Evolutionary conservation across 1,284 basidiomycete genomes (phyloP).

Genomic region (Rhodotorula sp.): DNA sequence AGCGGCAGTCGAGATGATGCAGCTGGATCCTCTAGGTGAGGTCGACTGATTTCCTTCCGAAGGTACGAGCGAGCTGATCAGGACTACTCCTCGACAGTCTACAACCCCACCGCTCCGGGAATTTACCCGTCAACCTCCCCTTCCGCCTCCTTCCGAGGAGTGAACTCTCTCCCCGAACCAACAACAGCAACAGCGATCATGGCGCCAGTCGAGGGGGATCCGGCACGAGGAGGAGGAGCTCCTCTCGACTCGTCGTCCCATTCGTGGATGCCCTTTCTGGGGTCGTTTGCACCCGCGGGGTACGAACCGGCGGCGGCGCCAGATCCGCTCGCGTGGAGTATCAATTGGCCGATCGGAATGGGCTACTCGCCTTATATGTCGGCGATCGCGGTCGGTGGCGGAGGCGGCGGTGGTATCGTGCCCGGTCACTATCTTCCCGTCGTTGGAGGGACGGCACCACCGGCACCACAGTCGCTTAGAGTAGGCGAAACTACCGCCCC

Average conservation of each 20-base stretch:
- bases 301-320: neutral
- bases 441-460: too few species aligned
- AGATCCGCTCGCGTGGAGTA: constrained; percentile 10
- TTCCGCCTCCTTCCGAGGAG: too few species aligned
- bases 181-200: too few species aligned
- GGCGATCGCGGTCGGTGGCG: neutral
- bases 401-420: too few species aligned
- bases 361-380: neutral
- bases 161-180: too few species aligned
- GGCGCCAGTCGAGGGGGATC: neutral
- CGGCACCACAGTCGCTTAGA: neutral
- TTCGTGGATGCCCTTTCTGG: constrained; percentile 20
- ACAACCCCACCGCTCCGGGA: neutral
- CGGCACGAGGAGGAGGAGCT: neutral
- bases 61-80: too few species aligned
- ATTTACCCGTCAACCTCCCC: neutral
- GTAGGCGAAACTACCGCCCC: too few species aligned
- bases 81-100: neutral
- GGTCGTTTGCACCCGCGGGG: constrained; percentile 2
- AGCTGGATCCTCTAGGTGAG: too few species aligned
- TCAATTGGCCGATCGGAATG: neutral
- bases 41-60: too few species aligned
- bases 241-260: neutral
- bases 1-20: too few species aligned
- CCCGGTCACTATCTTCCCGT: too few species aligned